These are phyloP conservation scores for Hanseniaspora osmophila DNA, from an alignment of 805 yeast species.

Conservation along the genomic window DNA sequence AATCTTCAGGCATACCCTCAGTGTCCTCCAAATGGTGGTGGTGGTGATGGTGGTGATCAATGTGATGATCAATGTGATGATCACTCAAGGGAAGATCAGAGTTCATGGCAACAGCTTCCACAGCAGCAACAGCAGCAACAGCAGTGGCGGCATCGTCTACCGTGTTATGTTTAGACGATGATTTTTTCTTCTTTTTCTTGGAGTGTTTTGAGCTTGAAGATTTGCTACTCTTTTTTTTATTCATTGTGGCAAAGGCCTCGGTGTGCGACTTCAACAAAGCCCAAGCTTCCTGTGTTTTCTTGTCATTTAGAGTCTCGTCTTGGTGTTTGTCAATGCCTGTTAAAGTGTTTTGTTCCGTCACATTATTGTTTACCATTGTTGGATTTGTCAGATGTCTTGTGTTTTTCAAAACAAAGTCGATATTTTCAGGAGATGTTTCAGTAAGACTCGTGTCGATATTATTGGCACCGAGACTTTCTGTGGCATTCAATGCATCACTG, in stretches of 20 bases:
- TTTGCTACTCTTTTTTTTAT: conserved; percentile 6
- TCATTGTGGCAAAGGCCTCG: neutral
- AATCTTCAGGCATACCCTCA: neutral
- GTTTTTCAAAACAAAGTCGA: no score
- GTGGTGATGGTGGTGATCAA: neutral
- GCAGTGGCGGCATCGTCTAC: conserved; percentile 7
- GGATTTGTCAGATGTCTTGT: no score
- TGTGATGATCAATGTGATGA: neutral
- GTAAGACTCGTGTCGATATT: neutral
- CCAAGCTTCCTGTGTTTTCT: conserved; percentile 6
- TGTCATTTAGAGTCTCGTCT: neutral
- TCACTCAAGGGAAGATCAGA: neutral
- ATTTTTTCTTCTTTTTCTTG: neutral
- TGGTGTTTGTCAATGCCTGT: neutral
- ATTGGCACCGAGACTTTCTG: neutral
- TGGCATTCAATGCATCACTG: no score
- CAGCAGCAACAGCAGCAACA: conserved; percentile 8
- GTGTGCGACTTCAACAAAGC: conserved; percentile 7
- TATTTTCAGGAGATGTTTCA: no score
- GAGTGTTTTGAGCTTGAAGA: conserved; percentile 4
- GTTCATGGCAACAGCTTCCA: conserved; percentile 4
- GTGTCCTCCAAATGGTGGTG: neutral
- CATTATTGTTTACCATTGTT: no score
- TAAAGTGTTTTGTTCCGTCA: no score
- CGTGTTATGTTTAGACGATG: neutral